Evolutionary conservation across 257 asterid species (phyloP).

Genomic region (Fraxinus anomala): DNA sequence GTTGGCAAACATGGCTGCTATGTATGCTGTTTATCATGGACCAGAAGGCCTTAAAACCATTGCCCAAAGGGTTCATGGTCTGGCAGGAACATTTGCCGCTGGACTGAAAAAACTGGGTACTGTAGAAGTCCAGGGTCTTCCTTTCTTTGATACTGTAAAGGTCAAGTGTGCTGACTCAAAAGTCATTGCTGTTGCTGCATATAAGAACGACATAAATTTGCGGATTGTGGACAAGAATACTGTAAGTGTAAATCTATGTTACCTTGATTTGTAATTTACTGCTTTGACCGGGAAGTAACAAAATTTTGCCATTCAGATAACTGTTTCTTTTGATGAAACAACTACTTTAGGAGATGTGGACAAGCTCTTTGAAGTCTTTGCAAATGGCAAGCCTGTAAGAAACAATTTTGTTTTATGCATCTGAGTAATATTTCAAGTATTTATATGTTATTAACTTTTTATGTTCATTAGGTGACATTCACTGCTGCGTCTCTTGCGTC

Average conservation of each 20-base stretch:
- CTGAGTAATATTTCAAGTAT: slow-evolving; percentile 4
- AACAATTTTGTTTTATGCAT: slow-evolving; percentile 17
- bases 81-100: slow-evolving; percentile 77
- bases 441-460: slow-evolving; percentile 4
- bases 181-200: slow-evolving; percentile 83
- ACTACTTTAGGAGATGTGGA: slow-evolving; percentile 94
- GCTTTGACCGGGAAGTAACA: background rate
- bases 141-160: slow-evolving; percentile 95
- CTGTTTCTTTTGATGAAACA: slow-evolving; percentile 91
- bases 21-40: slow-evolving; percentile 98
- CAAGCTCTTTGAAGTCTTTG: slow-evolving; percentile 76
- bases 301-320: slow-evolving; percentile 51
- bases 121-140: slow-evolving; percentile 83
- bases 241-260: slow-evolving; percentile 46
- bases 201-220: slow-evolving; percentile 68
- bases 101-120: slow-evolving; percentile 90
- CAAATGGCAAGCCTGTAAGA: slow-evolving; percentile 85
- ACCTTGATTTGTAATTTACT: slow-evolving; percentile 7
- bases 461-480: slow-evolving; percentile 61
- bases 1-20: slow-evolving; percentile 99
- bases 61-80: slow-evolving; percentile 92
- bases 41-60: slow-evolving; percentile 95
- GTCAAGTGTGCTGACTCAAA: slow-evolving; percentile 68
- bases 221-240: slow-evolving; percentile 74
- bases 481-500: slow-evolving; percentile 86